A percentile compares a stretch with the other conserved stretches of the same genome.
phyloP scores from a whole-genome alignment of 75 land plant genomes.

The Isoetes taiwanensis region DNA sequence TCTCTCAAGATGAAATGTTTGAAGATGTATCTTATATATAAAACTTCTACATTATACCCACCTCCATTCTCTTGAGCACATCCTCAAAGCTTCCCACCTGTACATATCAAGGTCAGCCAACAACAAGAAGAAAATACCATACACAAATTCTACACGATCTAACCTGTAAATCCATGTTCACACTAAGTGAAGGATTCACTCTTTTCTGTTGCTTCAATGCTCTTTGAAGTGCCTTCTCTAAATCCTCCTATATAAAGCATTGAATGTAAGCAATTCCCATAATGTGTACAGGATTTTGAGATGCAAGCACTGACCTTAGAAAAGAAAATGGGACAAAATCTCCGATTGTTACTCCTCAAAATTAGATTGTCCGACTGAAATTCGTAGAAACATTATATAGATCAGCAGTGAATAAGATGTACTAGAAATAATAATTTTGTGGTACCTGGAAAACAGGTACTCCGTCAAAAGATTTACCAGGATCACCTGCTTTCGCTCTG shows the following conservation, averaged over 20 bases:
- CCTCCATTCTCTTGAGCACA: slow-evolving; percentile 90
- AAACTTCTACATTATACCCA: too few species aligned
- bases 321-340: slow-evolving; percentile 78
- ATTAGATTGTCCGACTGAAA: slow-evolving; percentile 83
- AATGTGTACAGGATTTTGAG: too few species aligned
- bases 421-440: slow-evolving; percentile 8
- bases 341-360: slow-evolving; percentile 67
- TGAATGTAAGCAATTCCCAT: neutral
- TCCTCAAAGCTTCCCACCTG: slow-evolving; percentile 97
- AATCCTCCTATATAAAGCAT: slow-evolving; percentile 56
- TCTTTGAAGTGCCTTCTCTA: slow-evolving; percentile 63
- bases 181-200: slow-evolving; percentile 37
- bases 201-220: slow-evolving; percentile 36
- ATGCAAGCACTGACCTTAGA: slow-evolving; percentile 77
- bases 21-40: too few species aligned
- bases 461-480: slow-evolving; percentile 72
- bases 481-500: slow-evolving; percentile 49
- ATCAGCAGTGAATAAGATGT: neutral
- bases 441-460: slow-evolving; percentile 97
- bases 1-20: too few species aligned
- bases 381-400: neutral
- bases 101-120: neutral
- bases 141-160: slow-evolving; percentile 34
- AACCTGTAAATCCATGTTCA: slow-evolving; percentile 59
- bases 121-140: neutral